These are phyloP conservation scores for Solanum tarijense DNA, from an alignment of 257 asterid genomes.

Conservation along the genomic window DNA sequence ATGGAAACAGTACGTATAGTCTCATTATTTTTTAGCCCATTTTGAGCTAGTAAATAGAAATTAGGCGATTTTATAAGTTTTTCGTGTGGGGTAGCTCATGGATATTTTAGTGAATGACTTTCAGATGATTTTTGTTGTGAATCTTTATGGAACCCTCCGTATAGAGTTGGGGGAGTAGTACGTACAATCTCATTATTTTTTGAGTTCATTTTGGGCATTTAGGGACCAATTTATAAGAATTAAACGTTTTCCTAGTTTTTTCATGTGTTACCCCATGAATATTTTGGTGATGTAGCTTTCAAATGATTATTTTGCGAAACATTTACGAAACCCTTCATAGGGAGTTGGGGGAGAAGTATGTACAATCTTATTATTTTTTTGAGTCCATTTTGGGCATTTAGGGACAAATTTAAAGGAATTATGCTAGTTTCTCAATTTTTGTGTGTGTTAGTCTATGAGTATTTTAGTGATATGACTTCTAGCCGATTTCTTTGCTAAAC, in stretches of 20 bases:
- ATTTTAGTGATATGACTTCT: not conserved
- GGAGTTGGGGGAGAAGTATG: not conserved
- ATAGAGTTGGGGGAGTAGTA: not conserved
- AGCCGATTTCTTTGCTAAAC: too few relatives aligned
- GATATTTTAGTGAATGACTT: not conserved
- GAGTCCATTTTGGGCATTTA: not conserved
- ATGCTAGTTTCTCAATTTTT: not conserved
- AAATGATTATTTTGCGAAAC: too few relatives aligned
- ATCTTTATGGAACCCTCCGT: not conserved
- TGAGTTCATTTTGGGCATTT: not conserved
- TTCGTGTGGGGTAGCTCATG: not conserved
- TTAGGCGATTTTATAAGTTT: too few relatives aligned
- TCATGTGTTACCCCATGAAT: not conserved
- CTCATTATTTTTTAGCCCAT: too few relatives aligned
- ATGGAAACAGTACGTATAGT: too few relatives aligned
- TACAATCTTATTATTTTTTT: too few relatives aligned
- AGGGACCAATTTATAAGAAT: not conserved
- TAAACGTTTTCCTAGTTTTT: not conserved
- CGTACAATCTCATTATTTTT: too few relatives aligned
- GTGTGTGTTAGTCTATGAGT: not conserved
- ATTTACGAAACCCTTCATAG: not conserved
- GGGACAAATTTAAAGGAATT: not conserved
- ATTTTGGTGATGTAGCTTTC: not conserved
- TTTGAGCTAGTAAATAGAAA: too few relatives aligned
- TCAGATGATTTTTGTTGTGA: not conserved